Conservation (phyloP, 495 filamentous ascomycete species). For the Neurospora sp. region DNA sequence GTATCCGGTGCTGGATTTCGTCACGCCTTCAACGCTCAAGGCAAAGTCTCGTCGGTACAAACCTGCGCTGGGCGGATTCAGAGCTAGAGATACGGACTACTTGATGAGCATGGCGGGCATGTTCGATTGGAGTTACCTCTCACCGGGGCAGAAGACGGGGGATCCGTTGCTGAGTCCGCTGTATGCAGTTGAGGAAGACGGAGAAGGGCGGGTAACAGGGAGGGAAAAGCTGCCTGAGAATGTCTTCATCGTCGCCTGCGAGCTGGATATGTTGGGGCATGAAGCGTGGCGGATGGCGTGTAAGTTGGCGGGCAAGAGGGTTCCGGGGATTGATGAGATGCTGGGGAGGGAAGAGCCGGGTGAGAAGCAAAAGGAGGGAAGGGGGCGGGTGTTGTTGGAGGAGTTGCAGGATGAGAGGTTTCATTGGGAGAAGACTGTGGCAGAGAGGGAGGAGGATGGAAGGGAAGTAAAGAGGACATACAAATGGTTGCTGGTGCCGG, state of each 20-base stretch:
- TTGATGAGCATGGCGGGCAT: conserved; percentile 8
- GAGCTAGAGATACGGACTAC: conserved; percentile 13
- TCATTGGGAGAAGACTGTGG: conserved; percentile 17
- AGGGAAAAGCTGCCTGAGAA: conserved; percentile 19
- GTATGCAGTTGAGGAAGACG: conserved; percentile 4
- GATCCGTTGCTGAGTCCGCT: conserved; percentile 24
- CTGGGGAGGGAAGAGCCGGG: conserved; percentile 6
- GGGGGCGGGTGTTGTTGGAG: conserved; percentile 13
- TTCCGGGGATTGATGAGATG: conserved; percentile 6
- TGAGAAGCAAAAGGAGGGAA: not conserved
- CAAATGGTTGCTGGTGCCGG: conserved; percentile 30
- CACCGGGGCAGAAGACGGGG: conserved; percentile 4
- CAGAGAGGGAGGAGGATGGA: conserved; percentile 4
- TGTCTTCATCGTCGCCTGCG: conserved; percentile 40
- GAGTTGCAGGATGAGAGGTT: conserved; percentile 24
- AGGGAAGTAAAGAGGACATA: conserved; percentile 7
- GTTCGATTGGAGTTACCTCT: conserved; percentile 28
- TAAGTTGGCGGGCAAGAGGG: conserved; percentile 16
- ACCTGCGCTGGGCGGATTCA: conserved; percentile 18
- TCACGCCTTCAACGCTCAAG: conserved; percentile 7
- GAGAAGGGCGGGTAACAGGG: not conserved
- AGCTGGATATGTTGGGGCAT: conserved; percentile 36
- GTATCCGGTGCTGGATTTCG: conserved; percentile 24
- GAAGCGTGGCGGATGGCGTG: conserved; percentile 28
- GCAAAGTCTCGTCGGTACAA: conserved; percentile 21